phyloP scores from a whole-genome alignment of 164 flowering plant species.

The Tinospora cordifolia region DNA sequence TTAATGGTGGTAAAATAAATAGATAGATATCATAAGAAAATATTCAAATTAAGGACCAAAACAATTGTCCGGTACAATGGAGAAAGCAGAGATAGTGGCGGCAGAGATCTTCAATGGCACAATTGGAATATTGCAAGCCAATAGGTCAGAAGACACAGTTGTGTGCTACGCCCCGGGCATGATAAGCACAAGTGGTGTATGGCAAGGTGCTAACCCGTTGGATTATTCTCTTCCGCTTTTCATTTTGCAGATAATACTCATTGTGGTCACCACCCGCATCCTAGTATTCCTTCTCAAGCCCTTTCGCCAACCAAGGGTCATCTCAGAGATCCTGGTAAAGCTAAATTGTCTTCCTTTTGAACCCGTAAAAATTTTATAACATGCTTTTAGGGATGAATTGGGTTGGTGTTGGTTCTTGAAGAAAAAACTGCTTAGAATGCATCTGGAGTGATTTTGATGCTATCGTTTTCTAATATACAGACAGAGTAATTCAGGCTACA shows the following conservation, averaged over 20 bases:
- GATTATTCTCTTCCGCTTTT: slow-evolving; percentile 16
- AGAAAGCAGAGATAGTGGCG: not conserved
- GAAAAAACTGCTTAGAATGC: too few relatives aligned
- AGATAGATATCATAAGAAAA: not conserved
- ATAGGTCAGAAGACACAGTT: not conserved
- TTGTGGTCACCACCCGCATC: slow-evolving; percentile 9
- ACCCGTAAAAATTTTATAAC: too few relatives aligned
- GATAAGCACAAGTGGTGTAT: slow-evolving; percentile 12
- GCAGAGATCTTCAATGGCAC: not conserved
- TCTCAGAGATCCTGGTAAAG: slow-evolving; percentile 16
- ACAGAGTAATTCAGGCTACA: too few relatives aligned
- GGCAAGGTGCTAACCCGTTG: slow-evolving; percentile 11
- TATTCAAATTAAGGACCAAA: not conserved
- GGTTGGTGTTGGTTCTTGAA: too few relatives aligned
- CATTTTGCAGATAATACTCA: slow-evolving; percentile 11
- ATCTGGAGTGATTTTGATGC: too few relatives aligned
- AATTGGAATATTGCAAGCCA: not conserved
- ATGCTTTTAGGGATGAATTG: too few relatives aligned
- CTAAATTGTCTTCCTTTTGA: too few relatives aligned
- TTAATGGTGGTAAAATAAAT: too few relatives aligned
- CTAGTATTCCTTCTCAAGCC: slow-evolving; percentile 12
- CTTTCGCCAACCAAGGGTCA: slow-evolving; percentile 14
- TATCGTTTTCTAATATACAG: too few relatives aligned
- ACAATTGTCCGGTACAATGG: not conserved
- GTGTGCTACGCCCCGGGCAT: slow-evolving; percentile 12